Base-by-base conservation (phyloP, 164 flowering plant genomes). In the Vitis labrusca region DNA sequence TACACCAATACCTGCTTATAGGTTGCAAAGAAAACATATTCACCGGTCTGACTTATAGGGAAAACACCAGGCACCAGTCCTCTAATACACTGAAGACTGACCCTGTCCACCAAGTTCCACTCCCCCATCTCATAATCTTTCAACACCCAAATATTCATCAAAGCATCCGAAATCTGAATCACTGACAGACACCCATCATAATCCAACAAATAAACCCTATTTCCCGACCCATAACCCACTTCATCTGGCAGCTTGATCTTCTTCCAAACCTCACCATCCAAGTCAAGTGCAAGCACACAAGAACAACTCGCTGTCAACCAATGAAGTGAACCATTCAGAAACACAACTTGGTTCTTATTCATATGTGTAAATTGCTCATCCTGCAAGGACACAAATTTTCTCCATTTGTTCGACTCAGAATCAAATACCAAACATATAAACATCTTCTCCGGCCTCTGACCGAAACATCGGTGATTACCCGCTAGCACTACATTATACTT, bases 61-160 rank as follows among this genome's bases (percentile, higher is more conserved):
- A 89, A 92, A 68, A 93, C 83, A 53, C 94, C 87, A 0, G 92
- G 90, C 8, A 85, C 90, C 74, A 92, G 73, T 59, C 83, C 95
- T 76, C 69, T 84, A 27, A 92, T 91, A 71, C 98, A 94, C 58
- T 94, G 83, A 59, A 94, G 86, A 77, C 93, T 94, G 65, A 92
- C 89, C 66, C 77, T 86, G 66, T 94, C 97, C 16, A 70, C 81
- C 83, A 83, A 50, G 58, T 14, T 19, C 98, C 98, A 94, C 62
- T 78, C 74, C 64, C 83, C 92, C 14, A 52, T 74, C 66, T 75
- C 81, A 64, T 86, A 91, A 54, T 89, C 80, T 57, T 77, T 82
- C 89, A 94, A 69, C 71, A 83, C 81, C 97, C 97, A 94, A 58
- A 85, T 88, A 52, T 47, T 84, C 98, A 94, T 91, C 88, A 88